Percentiles rank a stretch among this genome's conserved stretches.
These are phyloP conservation scores for Cubamyces sp. DNA, from an alignment of 768 basidiomycete genomes.

Conservation along the genomic window DNA sequence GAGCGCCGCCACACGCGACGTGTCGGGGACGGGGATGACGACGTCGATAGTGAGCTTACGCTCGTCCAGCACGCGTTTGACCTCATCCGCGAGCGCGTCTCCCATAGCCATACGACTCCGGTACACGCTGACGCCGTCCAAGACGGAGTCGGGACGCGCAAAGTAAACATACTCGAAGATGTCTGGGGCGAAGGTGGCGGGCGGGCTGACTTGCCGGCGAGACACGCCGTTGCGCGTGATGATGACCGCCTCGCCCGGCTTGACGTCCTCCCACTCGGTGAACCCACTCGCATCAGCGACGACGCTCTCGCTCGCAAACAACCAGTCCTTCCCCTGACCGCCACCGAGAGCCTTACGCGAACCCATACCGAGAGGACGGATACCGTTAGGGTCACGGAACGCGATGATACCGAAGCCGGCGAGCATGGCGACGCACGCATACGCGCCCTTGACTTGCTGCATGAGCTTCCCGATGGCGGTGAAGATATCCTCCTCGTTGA, in stretches of 20 bases:
- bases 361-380: conserved; percentile 90
- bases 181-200: conserved; percentile 88
- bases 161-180: conserved; percentile 99
- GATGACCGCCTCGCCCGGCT: conserved; percentile 94
- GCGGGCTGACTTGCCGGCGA: conserved; percentile 70
- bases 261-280: conserved; percentile 90
- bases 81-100: conserved; percentile 89
- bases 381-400: conserved; percentile 97
- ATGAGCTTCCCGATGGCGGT: conserved; percentile 90
- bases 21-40: conserved; percentile 98
- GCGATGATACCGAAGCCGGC: conserved; percentile 98
- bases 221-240: conserved; percentile 83
- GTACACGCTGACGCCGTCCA: conserved; percentile 97
- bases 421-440: conserved; percentile 98
- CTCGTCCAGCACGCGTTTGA: conserved; percentile 69
- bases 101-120: conserved; percentile 99
- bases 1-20: conserved; percentile 92
- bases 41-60: conserved; percentile 84
- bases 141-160: conserved; percentile 95
- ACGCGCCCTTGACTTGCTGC: conserved; percentile 87
- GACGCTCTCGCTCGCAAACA: conserved; percentile 94
- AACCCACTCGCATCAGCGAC: conserved; percentile 95
- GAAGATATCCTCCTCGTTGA: conserved; percentile 99
- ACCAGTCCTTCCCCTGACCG: conserved; percentile 71
- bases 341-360: conserved; percentile 55